These are phyloP conservation scores for Nakazawaea ambrosiae DNA, from an alignment of 805 yeast genomes.

Conservation along the genomic window DNA sequence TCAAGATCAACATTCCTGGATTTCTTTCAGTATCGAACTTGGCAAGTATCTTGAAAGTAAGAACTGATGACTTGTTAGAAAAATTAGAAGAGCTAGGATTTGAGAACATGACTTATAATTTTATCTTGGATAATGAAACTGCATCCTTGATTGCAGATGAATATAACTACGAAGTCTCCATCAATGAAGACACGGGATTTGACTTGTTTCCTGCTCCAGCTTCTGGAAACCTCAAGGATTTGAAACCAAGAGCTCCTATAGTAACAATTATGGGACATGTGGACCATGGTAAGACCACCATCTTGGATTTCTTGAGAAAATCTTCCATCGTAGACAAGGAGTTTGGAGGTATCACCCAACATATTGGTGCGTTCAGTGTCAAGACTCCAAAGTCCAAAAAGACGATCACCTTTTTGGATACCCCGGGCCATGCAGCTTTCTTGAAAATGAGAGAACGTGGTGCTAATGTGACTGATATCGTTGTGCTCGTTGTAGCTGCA, in stretches of 20 bases:
- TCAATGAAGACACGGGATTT: conserved; percentile 50
- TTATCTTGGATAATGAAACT: conserved; percentile 78
- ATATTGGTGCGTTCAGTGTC: conserved; percentile 94
- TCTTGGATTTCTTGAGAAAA: conserved; percentile 78
- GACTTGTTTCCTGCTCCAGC: conserved; percentile 54
- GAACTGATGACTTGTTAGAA: conserved; percentile 51
- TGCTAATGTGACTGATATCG: conserved; percentile 88
- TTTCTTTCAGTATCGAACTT: conserved; percentile 75
- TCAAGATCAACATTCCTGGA: conserved; percentile 48
- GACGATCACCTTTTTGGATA: conserved; percentile 83
- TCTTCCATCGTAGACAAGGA: conserved; percentile 80
- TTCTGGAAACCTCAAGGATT: conserved; percentile 36
- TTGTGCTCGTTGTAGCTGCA: conserved; percentile 89
- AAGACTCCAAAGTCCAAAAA: conserved; percentile 68
- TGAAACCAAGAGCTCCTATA: conserved; percentile 79
- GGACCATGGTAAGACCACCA: conserved; percentile 96
- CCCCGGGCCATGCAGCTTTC: conserved; percentile 98
- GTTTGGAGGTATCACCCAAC: conserved; percentile 96
- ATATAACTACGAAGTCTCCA: conserved; percentile 60
- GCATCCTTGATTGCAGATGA: conserved; percentile 87
- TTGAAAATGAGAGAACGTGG: conserved; percentile 95
- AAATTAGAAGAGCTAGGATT: conserved; percentile 68
- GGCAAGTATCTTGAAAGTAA: conserved; percentile 61
- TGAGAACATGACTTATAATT: conserved; percentile 61
- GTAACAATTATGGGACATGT: conserved; percentile 99